phyloP scores from a whole-genome alignment of 2,329 filamentous ascomycete genomes.

The Sclerotinia minor region DNA sequence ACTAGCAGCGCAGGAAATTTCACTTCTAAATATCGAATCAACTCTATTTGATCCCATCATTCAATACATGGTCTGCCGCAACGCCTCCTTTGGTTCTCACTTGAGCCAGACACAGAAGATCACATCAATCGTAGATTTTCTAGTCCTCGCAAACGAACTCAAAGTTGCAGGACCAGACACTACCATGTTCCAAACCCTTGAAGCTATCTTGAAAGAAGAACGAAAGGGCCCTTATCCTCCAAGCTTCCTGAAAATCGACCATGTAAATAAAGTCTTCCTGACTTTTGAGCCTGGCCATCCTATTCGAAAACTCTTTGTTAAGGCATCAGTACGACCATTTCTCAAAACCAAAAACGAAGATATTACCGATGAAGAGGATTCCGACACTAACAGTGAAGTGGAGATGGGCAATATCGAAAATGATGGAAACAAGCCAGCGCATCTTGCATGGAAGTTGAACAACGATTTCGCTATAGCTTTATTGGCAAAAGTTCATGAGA shows the following conservation, averaged over 20 bases:
- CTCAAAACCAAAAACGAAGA: not conserved
- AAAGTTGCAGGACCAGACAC: not conserved
- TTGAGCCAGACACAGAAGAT: not conserved
- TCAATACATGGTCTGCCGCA: slow-evolving; percentile 21
- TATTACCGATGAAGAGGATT: not conserved
- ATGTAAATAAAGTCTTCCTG: slow-evolving; percentile 15
- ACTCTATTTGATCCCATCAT: slow-evolving; percentile 23
- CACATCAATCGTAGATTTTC: slow-evolving; percentile 2
- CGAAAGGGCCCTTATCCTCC: not conserved
- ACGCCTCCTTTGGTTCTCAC: slow-evolving; percentile 1
- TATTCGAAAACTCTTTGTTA: slow-evolving; percentile 24
- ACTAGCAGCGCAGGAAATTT: not conserved
- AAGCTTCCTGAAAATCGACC: not conserved
- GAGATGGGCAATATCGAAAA: not conserved
- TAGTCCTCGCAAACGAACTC: slow-evolving; percentile 6
- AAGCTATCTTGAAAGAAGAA: slow-evolving; percentile 16
- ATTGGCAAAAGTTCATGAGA: not conserved
- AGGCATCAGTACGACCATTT: slow-evolving; percentile 11
- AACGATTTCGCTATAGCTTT: not conserved
- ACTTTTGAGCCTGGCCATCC: slow-evolving; percentile 3
- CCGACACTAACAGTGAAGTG: not conserved
- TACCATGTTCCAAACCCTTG: not conserved
- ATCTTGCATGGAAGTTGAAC: not conserved
- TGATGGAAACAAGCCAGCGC: not conserved
- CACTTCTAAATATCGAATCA: not conserved